Evolutionary conservation across 164 flowering plant species (phyloP).

Genomic region (Taxillus chinensis): DNA sequence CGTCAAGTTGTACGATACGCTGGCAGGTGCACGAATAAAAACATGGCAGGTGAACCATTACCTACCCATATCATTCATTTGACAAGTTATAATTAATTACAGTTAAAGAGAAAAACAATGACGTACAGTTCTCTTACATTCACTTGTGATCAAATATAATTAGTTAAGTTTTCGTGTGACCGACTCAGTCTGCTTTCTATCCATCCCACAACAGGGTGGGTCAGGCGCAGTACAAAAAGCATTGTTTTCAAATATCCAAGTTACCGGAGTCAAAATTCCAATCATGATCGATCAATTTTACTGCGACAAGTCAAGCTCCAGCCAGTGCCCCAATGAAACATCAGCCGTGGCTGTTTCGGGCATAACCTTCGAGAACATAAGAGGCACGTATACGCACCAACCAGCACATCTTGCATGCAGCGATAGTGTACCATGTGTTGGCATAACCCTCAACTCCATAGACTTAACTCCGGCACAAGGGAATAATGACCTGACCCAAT

Average conservation of each 20-base stretch:
- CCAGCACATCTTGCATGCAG: slow-evolving; percentile 42
- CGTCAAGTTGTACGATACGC: slow-evolving; percentile 23
- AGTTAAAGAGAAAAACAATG: too few species aligned
- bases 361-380: slow-evolving; percentile 28
- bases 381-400: slow-evolving; percentile 33
- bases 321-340: slow-evolving; percentile 30
- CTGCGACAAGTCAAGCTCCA: slow-evolving; percentile 18
- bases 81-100: neutral
- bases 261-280: slow-evolving; percentile 29
- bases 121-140: too few species aligned
- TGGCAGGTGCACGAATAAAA: slow-evolving; percentile 42
- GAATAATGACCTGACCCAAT: slow-evolving; percentile 18
- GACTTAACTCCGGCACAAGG: slow-evolving; percentile 28
- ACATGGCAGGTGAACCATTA: slow-evolving; percentile 38
- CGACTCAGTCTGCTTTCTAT: neutral
- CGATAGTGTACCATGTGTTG: slow-evolving; percentile 38
- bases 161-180: neutral
- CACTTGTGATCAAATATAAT: neutral
- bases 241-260: slow-evolving; percentile 36
- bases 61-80: too few species aligned
- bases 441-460: slow-evolving; percentile 27
- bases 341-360: slow-evolving; percentile 39
- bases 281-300: slow-evolving; percentile 47
- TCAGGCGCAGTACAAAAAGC: slow-evolving; percentile 32
- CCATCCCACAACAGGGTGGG: slow-evolving; percentile 23